phyloP scores from a whole-genome alignment of 148 eudicot species.

The Amaranthus cruentus region DNA sequence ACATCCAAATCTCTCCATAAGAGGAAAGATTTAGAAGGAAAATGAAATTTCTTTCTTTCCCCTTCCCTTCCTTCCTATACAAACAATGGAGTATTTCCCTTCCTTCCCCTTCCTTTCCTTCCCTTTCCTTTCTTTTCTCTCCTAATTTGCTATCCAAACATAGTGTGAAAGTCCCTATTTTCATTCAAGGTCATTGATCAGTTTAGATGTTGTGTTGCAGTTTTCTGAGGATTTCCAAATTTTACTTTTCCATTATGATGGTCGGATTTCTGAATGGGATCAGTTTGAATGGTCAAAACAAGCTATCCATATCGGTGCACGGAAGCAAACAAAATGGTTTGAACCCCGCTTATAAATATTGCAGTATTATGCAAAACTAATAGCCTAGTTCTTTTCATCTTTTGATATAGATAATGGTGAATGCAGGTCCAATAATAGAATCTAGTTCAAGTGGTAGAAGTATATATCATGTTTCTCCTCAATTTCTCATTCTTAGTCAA shows the following conservation, averaged over 20 bases:
- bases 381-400: neutral
- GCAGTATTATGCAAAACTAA: neutral
- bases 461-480: neutral
- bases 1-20: too few relatives aligned
- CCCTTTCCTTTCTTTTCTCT: too few relatives aligned
- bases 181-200: conserved; percentile 3
- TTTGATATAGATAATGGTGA: neutral
- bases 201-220: conserved; percentile 33
- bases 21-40: too few relatives aligned
- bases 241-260: conserved; percentile 92
- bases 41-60: too few relatives aligned
- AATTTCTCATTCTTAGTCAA: conserved; percentile 2
- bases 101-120: too few relatives aligned
- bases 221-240: conserved; percentile 88
- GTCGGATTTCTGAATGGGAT: conserved; percentile 85
- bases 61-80: too few relatives aligned
- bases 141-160: too few relatives aligned
- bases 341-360: conserved; percentile 5
- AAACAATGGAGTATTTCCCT: too few relatives aligned
- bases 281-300: conserved; percentile 81
- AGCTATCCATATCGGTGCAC: conserved; percentile 74
- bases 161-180: neutral
- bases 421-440: neutral
- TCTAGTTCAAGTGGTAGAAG: neutral
- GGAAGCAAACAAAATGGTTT: conserved; percentile 72